These are phyloP conservation scores for Fusarium sp. DNA, from an alignment of 2,329 filamentous ascomycete genomes.

Conservation along the genomic window DNA sequence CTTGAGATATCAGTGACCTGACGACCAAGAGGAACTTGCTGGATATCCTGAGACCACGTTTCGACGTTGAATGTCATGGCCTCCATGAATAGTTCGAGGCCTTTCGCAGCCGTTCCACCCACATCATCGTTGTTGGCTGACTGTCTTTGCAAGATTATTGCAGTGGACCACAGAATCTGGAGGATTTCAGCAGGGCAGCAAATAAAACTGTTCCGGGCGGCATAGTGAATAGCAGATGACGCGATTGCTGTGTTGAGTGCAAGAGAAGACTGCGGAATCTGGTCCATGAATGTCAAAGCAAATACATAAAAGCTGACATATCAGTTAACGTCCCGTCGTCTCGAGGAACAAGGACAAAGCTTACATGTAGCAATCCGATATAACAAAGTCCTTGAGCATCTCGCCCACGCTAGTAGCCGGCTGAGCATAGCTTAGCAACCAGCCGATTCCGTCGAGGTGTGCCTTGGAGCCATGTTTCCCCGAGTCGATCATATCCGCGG, in stretches of 20 bases:
- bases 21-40: not conserved
- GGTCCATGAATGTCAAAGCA: conserved; percentile 4
- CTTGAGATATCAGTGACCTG: conserved; percentile 8
- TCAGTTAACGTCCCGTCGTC: accelerated
- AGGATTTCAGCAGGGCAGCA: conserved; percentile 13
- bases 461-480: conserved; percentile 12
- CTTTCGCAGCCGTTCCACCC: not conserved
- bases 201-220: conserved; percentile 9
- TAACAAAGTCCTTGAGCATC: conserved; percentile 7
- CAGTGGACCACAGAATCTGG: not conserved
- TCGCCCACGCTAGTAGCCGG: not conserved
- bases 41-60: not conserved
- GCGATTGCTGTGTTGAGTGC: not conserved
- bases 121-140: not conserved
- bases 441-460: conserved; percentile 6
- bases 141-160: not conserved
- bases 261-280: not conserved
- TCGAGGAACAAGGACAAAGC: accelerated
- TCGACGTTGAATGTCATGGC: conserved; percentile 9
- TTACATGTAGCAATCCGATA: conserved; percentile 19
- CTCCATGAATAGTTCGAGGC: not conserved
- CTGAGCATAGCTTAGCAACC: not conserved
- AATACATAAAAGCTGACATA: conserved; percentile 4
- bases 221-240: conserved; percentile 6
- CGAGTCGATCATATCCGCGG: conserved; percentile 7